phyloP scores from a whole-genome alignment of 2,329 filamentous ascomycete genomes.

The Sarocladium strictum region DNA sequence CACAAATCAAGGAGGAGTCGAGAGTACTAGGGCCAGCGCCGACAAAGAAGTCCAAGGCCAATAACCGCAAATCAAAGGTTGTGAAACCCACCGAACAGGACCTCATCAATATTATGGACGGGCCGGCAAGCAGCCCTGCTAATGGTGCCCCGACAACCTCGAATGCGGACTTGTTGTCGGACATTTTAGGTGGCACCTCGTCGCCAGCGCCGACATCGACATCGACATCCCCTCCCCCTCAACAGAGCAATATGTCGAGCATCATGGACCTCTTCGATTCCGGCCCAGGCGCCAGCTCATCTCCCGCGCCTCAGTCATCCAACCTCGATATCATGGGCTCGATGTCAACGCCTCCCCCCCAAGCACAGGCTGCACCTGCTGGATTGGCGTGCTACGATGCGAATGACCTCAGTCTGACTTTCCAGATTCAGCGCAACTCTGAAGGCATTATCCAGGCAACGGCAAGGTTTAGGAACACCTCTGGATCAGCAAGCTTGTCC shows the following conservation, averaged over 20 bases:
- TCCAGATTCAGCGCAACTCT: conserved; percentile 78
- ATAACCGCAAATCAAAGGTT: conserved; percentile 67
- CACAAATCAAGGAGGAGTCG: conserved; percentile 93
- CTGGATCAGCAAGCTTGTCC: conserved; percentile 58
- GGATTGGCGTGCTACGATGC: conserved; percentile 76
- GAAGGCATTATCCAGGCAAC: conserved; percentile 75
- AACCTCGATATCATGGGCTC: conserved; percentile 45
- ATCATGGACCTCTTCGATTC: conserved; percentile 87
- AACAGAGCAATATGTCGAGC: conserved; percentile 54
- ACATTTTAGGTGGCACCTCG: conserved; percentile 73
- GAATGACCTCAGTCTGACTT: conserved; percentile 74
- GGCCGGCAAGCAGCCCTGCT: conserved; percentile 46
- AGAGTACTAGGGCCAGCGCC: conserved; percentile 79
- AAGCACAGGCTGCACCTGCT: conserved; percentile 29
- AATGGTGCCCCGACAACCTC: conserved; percentile 58
- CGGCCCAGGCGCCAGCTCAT: conserved; percentile 28
- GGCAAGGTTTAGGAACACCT: conserved; percentile 77
- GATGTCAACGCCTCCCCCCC: conserved; percentile 43
- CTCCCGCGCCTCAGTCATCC: conserved; percentile 30
- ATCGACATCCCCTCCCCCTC: conserved; percentile 41
- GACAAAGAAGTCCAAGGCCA: conserved; percentile 57
- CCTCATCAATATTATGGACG: conserved; percentile 85
- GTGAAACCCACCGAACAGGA: conserved; percentile 87
- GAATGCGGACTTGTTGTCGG: conserved; percentile 81
- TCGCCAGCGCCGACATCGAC: conserved; percentile 31